Conservation (phyloP, 176 grass and related monocot species). For the Aegilops sharonensis region DNA sequence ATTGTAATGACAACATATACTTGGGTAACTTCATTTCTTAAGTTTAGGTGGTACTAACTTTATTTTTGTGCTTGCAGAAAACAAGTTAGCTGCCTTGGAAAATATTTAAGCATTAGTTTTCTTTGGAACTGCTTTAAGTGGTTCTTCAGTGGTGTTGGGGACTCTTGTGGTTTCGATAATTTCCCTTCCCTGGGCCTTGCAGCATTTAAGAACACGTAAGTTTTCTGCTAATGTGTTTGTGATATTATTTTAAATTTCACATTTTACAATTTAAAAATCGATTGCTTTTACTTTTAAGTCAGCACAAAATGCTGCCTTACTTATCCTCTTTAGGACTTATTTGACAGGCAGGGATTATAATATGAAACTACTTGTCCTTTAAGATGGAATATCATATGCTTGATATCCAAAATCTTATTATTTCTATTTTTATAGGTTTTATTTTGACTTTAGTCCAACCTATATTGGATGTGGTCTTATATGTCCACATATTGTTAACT, state of each 20-base stretch:
- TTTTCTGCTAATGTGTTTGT: neutral
- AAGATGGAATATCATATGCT: neutral
- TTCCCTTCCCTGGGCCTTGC: conserved; percentile 70
- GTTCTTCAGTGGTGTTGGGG: conserved; percentile 58
- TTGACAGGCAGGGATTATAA: neutral
- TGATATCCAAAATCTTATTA: neutral
- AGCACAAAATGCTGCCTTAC: neutral
- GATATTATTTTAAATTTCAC: neutral
- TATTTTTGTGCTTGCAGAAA: conserved; percentile 46
- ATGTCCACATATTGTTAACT: conserved; percentile 88
- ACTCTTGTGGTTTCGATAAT: conserved; percentile 81
- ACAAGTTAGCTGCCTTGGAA: conserved; percentile 75
- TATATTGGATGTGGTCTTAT: conserved; percentile 91
- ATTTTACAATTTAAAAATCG: neutral
- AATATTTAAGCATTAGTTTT: conserved; percentile 90
- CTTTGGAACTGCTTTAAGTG: conserved; percentile 88
- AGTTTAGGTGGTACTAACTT: neutral
- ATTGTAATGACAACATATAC: neutral
- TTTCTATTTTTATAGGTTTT: conserved; percentile 62
- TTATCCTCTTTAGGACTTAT: neutral
- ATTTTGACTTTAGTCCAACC: conserved; percentile 90
- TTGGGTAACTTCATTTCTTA: neutral
- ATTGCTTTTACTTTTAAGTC: neutral
- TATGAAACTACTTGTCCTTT: neutral
- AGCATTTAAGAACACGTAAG: conserved; percentile 83